Evolutionary conservation across 2,329 filamentous ascomycete genomes (phyloP), one percentile per base, ranked within the genome.

Genomic region (Dothistroma septosporum): DNA sequence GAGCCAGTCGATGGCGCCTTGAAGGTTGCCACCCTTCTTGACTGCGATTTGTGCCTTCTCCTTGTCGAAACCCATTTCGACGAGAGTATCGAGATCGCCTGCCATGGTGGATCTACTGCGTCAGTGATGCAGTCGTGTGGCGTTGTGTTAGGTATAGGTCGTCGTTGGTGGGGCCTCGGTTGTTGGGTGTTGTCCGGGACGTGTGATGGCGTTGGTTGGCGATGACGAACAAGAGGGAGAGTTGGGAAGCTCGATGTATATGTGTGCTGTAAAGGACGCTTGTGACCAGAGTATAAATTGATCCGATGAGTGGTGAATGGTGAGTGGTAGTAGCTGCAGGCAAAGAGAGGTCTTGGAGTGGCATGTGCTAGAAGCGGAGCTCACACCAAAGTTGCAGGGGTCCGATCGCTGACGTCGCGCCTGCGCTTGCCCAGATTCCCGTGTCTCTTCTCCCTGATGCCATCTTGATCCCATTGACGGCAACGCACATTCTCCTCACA

Each of bases 1-100:
- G 1, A 99, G 84, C 94, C 94, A 99, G 78, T 96, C 90, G 60
- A 99, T 84, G 56, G 94, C 94, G 67, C 87, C 89, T 74, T 77
- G 80, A 91, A 92, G 78, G 60, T 89, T 89, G 64, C 92, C 91
- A 12, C 87, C 85, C 72, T 90, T 91, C 77, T 93, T 91, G 66
- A 96, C 82, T 37, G 94, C 94, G 50, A 97, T 78, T 74, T 92
- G 85, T 52, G 91, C 88, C 66, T 90, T 87, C 71, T 91, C 85
- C 70, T 86, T 85, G 66, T 96, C 91, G 72, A 99, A 99, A 76
- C 85, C 85, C 85, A 87, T 87, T 61, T 85, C 84, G 68, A 85
- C 74, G 68, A 88, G 83, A 73, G 82, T 79, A 49, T 86, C 81
- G 41, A 87, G 76, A 71, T 87, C 85, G 60, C 81, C 79, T 6